These are phyloP conservation scores for Dactylellina leptospora DNA, from an alignment of 2,329 filamentous ascomycete species.

Conservation along the genomic window DNA sequence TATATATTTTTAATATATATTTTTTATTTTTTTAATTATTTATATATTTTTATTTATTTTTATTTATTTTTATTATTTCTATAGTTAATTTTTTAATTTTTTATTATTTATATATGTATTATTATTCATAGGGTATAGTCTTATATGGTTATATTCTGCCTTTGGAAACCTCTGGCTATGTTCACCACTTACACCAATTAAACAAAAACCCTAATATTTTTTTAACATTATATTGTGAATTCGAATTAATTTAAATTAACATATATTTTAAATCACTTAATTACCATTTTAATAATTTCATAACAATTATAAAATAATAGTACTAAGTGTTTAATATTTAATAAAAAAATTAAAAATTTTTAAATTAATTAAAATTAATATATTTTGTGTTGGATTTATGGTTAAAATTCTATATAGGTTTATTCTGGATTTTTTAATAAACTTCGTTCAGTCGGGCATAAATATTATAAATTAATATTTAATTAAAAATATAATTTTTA, in stretches of 20 bases:
- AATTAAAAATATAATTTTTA: background rate
- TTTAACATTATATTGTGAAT: background rate
- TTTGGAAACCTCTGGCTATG: no score
- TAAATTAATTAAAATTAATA: background rate
- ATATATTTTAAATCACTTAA: background rate
- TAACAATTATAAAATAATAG: background rate
- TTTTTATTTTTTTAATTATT: no score
- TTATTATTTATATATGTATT: no score
- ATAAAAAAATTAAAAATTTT: background rate
- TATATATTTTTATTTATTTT: no score
- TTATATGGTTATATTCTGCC: no score
- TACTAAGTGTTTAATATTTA: background rate
- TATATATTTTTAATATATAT: no score
- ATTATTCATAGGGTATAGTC: no score
- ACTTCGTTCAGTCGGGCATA: background rate
- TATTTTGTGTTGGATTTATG: background rate
- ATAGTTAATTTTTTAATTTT: no score
- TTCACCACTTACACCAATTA: no score
- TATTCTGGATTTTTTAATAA: background rate
- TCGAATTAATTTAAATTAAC: background rate
- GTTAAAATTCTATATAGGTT: background rate
- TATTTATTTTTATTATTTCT: no score
- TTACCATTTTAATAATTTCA: background rate
- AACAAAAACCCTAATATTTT: background rate
- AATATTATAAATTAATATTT: no score